A percentile compares a stretch with the other conserved stretches of the same genome.
These are phyloP conservation scores for Candida montana DNA, from an alignment of 805 yeast species.

Conservation along the genomic window DNA sequence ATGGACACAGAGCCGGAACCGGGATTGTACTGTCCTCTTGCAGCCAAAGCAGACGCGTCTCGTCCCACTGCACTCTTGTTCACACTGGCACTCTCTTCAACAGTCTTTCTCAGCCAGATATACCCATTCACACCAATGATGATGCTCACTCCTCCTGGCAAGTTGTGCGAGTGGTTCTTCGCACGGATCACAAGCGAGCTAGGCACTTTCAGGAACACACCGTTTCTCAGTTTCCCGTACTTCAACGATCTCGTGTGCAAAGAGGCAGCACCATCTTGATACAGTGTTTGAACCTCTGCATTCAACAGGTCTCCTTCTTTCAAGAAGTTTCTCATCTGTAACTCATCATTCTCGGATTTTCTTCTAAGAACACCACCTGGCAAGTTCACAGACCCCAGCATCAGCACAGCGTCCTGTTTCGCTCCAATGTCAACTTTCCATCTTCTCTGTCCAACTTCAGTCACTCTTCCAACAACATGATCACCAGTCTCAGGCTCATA, in stretches of 20 bases:
- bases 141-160: constrained; percentile 92
- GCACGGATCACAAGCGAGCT: constrained; percentile 77
- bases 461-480: constrained; percentile 87
- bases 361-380: constrained; percentile 97
- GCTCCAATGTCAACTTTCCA: constrained; percentile 98
- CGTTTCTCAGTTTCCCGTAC: constrained; percentile 93
- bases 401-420: constrained; percentile 84
- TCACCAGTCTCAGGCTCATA: constrained; percentile 96
- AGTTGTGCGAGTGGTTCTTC: constrained; percentile 76
- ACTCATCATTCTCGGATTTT: constrained; percentile 90
- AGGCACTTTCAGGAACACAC: constrained; percentile 76
- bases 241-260: constrained; percentile 92
- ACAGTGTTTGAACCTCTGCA: constrained; percentile 91
- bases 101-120: constrained; percentile 82
- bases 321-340: constrained; percentile 89
- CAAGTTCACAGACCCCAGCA: constrained; percentile 91
- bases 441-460: constrained; percentile 88
- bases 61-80: constrained; percentile 25
- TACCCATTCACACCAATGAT: constrained; percentile 94
- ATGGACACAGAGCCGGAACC: constrained; percentile 63
- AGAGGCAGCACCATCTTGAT: constrained; percentile 86
- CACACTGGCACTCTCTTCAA: constrained; percentile 26
- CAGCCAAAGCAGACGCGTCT: constrained; percentile 29
- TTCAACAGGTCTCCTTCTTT: constrained; percentile 95
- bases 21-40: constrained; percentile 37